These are phyloP conservation scores for Malus asiatica DNA, from an alignment of 306 rosid species.

Conservation along the genomic window DNA sequence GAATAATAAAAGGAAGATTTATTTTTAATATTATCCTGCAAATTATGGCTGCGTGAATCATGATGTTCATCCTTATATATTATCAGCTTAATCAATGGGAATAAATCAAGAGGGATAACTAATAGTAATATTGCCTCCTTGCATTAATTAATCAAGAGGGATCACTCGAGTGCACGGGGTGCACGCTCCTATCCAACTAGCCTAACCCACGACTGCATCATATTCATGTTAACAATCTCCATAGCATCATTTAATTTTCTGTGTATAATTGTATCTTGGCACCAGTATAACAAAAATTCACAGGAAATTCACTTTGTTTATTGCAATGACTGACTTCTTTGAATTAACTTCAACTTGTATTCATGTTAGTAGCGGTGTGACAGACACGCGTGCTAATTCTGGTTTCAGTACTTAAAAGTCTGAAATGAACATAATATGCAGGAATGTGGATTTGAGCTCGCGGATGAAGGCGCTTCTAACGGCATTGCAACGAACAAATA, in stretches of 20 bases:
- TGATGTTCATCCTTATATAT: not conserved
- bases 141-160: not conserved
- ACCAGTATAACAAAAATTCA: too few relatives aligned
- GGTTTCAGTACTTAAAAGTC: not conserved
- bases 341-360: not conserved
- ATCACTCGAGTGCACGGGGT: too few relatives aligned
- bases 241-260: too few relatives aligned
- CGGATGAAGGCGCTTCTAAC: not conserved
- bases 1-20: too few relatives aligned
- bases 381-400: not conserved
- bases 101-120: not conserved
- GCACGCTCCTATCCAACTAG: too few relatives aligned
- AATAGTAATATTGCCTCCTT: not conserved
- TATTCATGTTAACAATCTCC: too few relatives aligned
- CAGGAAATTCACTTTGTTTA: not conserved
- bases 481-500: conserved; percentile 1
- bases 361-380: not conserved
- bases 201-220: too few relatives aligned
- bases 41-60: not conserved
- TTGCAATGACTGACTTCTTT: not conserved
- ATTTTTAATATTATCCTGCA: not conserved
- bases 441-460: conserved; percentile 5
- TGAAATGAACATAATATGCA: not conserved
- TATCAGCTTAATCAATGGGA: not conserved
- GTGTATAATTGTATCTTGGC: too few relatives aligned